Evolutionary conservation across 805 yeast species (phyloP).

Genomic region (Pichia rugopelliculosa): DNA sequence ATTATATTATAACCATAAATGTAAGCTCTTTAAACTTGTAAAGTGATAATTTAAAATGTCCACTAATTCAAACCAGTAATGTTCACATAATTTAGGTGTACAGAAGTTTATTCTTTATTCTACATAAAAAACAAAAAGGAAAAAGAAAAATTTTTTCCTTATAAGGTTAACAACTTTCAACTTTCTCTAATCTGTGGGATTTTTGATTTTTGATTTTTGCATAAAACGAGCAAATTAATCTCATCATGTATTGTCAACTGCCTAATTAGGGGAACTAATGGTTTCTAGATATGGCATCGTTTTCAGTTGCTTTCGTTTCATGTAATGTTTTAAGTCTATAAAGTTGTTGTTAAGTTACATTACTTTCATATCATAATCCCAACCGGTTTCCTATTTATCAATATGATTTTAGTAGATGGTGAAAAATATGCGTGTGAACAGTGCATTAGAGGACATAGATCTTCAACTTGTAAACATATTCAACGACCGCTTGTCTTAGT

Average conservation of each 20-base stretch:
- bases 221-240: background rate
- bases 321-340: background rate
- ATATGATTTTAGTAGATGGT: slow-evolving; percentile 68
- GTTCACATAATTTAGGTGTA: too few relatives aligned
- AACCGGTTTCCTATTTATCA: background rate
- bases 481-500: slow-evolving; percentile 77
- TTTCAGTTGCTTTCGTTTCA: background rate
- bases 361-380: background rate
- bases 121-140: too few relatives aligned
- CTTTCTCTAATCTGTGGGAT: too few relatives aligned
- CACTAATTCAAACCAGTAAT: too few relatives aligned
- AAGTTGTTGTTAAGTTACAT: too few relatives aligned
- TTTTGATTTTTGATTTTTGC: too few relatives aligned
- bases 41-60: too few relatives aligned
- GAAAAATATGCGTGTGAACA: slow-evolving; percentile 77
- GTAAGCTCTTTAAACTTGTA: too few relatives aligned
- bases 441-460: slow-evolving; percentile 90
- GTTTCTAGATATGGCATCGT: background rate
- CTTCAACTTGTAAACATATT: slow-evolving; percentile 79
- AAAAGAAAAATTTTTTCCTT: too few relatives aligned
- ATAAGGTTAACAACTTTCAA: too few relatives aligned
- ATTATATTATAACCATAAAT: too few relatives aligned
- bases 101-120: too few relatives aligned
- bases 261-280: background rate
- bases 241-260: background rate